Evolutionary conservation across 2,329 filamentous ascomycete species (phyloP), one percentile per base, ranked within the genome.

Genomic region (Diplodia scrobiculata): DNA sequence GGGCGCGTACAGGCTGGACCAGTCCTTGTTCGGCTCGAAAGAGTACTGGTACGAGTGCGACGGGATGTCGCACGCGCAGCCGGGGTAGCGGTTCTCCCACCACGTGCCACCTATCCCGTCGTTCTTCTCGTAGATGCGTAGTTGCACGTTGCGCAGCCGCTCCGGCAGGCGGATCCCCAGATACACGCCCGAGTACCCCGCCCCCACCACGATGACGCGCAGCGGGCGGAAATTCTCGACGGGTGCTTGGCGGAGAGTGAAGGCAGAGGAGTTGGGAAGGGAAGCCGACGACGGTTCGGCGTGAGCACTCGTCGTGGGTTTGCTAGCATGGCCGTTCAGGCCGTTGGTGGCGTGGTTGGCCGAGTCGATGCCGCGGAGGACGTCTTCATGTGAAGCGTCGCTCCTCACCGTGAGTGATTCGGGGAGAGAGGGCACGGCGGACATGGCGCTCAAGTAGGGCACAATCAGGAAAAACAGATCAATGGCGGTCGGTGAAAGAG

Each of bases 71-170:
- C 79, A 81, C 14, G 79, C 79, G 47, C 79, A 80, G 3, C 79
- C 79, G 1, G 79, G 74, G 66, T 80, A 81, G 67, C 76, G 75
- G 58, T 75, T 66, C 32, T 66, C 65, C 50, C 54, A 66, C 78
- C 78, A 77, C 1, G 74, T 75, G 2, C 75, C 74, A 14, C 78
- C 78, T 19, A 80, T 72, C 2, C 78, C 78, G 7, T 70, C 74
- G 68, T 81, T 80, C 73, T 80, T 80, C 67, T 80, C 79, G 54
- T 80, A 80, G 6, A 79, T 78, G 14, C 75, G 73, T 14, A 80
- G 68, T 2, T 78, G 76, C 14, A 77, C 76, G 67, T 80, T 80
- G 55, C 71, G 70, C 2, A 78, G 65, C 54, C 72, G 71, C 67
- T 81, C 78, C 0, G 79, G 79, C 68, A 81, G 78, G 5, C 79